These are phyloP conservation scores for Acanthamoeba comandoni DNA, from an alignment of 208 protist species.

Conservation along the genomic window DNA sequence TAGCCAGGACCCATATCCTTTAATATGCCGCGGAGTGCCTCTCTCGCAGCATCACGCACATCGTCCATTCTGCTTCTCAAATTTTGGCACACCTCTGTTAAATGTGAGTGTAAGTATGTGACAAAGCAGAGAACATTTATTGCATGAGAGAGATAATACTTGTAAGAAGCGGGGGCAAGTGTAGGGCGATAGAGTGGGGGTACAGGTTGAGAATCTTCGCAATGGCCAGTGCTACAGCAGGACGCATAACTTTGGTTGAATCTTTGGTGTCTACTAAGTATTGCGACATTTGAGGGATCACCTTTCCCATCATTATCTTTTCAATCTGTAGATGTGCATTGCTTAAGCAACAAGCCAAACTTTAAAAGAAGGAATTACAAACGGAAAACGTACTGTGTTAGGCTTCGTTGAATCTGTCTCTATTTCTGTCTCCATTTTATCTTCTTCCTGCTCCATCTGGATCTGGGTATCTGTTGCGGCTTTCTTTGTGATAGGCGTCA, in stretches of 20 bases:
- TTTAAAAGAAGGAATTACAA: too few species aligned
- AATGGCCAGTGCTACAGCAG: slow-evolving; percentile 38
- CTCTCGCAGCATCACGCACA: slow-evolving; percentile 45
- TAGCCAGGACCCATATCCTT: slow-evolving; percentile 19
- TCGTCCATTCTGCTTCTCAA: slow-evolving; percentile 54
- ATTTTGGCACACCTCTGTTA: slow-evolving; percentile 73
- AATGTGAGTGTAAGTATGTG: neutral
- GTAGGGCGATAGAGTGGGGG: slow-evolving; percentile 25
- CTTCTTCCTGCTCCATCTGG: neutral
- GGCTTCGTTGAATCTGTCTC: neutral
- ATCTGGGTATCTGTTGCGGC: neutral
- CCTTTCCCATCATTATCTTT: neutral
- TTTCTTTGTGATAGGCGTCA: neutral
- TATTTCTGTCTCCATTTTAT: neutral
- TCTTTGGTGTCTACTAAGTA: slow-evolving; percentile 32
- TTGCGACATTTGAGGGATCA: slow-evolving; percentile 9
- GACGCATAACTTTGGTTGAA: slow-evolving; percentile 23
- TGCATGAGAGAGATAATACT: neutral
- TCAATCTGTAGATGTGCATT: neutral
- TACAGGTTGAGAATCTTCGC: slow-evolving; percentile 36
- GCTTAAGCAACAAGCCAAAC: too few species aligned
- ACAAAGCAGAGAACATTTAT: neutral
- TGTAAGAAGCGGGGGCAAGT: slow-evolving; percentile 40
- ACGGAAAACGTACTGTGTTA: too few species aligned
- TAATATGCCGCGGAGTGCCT: slow-evolving; percentile 43